These are phyloP conservation scores for Biscogniauxia sp. DNA, from an alignment of 2,329 filamentous ascomycete genomes.

Conservation along the genomic window DNA sequence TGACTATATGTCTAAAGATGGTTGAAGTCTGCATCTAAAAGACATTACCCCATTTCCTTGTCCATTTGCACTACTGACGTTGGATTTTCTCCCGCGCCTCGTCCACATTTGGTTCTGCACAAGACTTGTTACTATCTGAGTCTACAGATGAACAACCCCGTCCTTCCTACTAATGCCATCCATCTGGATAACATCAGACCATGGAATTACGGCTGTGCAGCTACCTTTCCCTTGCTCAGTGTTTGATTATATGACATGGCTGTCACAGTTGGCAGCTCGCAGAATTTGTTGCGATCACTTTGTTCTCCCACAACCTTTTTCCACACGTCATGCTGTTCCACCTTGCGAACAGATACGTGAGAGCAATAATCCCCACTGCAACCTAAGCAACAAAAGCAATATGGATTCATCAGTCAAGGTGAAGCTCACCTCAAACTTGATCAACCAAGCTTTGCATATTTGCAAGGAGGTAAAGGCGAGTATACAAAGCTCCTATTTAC, in stretches of 20 bases:
- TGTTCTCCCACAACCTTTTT: not conserved
- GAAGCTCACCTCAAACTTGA: not conserved
- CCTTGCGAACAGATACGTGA: not conserved
- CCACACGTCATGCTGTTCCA: not conserved
- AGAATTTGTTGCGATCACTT: not conserved
- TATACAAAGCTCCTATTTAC: not conserved
- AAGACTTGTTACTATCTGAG: not conserved
- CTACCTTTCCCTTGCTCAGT: not conserved
- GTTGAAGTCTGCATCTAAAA: not conserved
- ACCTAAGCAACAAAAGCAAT: not conserved
- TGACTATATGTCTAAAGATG: not conserved
- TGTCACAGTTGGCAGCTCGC: not conserved
- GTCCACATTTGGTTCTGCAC: not conserved
- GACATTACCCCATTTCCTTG: not conserved
- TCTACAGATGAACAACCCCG: not conserved
- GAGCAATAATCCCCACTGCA: not conserved
- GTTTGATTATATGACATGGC: not conserved
- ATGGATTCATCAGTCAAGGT: not conserved
- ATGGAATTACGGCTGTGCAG: not conserved
- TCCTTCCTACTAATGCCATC: not conserved
- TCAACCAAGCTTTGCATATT: not conserved
- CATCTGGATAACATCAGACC: not conserved
- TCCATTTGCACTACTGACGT: not conserved
- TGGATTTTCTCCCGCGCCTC: not conserved
- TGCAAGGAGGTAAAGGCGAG: not conserved